phyloP scores from a whole-genome alignment of 1,139 yeast species.

The Candida tunisiensis region DNA sequence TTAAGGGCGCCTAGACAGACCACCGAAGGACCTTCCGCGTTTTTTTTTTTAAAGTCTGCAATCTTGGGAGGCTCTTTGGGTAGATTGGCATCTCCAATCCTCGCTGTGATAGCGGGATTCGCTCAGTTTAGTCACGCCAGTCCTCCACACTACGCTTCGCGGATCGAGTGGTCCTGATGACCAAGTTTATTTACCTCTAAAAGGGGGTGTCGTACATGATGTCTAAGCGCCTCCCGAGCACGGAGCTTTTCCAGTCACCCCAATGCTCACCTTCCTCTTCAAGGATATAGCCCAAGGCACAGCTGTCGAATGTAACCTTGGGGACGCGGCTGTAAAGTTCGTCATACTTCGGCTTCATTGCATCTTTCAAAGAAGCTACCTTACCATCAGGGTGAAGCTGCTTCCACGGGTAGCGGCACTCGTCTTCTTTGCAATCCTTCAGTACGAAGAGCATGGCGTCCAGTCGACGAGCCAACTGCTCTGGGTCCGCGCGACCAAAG shows the following conservation, averaged over 20 bases:
- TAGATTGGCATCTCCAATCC: no score
- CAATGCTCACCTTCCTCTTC: neutral
- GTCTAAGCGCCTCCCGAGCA: neutral
- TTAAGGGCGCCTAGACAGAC: no score
- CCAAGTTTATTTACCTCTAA: no score
- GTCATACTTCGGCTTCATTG: neutral
- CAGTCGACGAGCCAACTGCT: constrained; percentile 1
- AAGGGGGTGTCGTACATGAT: constrained; percentile 1
- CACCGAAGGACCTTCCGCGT: no score
- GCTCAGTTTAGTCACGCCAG: no score
- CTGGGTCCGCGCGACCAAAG: constrained; percentile 1
- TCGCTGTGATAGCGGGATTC: no score
- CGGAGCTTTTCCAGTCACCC: neutral
- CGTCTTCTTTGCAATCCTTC: constrained; percentile 2
- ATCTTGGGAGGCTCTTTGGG: no score
- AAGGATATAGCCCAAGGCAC: neutral
- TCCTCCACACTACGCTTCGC: no score
- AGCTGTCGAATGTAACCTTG: constrained; percentile 1
- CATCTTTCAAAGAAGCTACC: neutral
- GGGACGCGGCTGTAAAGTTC: neutral
- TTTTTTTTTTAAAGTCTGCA: no score
- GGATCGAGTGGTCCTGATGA: no score
- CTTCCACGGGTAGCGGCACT: constrained; percentile 3
- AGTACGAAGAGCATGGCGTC: constrained; percentile 2
- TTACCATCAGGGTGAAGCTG: neutral